Evolutionary conservation across 306 rosid genomes (phyloP), one percentile per base, ranked within the genome.

Genomic region (Cicer chorassanicum): DNA sequence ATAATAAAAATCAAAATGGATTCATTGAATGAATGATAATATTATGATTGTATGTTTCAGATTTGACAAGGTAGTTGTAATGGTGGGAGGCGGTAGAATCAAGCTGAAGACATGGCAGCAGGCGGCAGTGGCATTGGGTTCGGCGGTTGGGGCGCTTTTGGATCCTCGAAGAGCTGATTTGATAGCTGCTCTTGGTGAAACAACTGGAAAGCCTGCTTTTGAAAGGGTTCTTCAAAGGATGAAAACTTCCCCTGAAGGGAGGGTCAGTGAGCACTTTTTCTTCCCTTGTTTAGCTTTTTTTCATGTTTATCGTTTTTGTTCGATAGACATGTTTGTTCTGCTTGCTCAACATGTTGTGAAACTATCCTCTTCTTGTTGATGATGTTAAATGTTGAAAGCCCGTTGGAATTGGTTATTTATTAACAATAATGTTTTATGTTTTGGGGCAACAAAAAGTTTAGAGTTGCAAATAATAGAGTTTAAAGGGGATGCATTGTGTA

Each of bases 131-230:
- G 97, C 90, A 0, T 46, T 94, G 39, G 96, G 98, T n/a, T 94
- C 97, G 0, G 97, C 97, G 0, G 92, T 87, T n/a, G 99, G 99
- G 0, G 96, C 99, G 1, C 80, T 94, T 86, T 80, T 94, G 42
- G 87, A 92, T 83, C 97, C 99, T 0, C 90, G 97, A 44, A 87
- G 99, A 84, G 99, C 97, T 0, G 97, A 94, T 82, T 81, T 94
- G 63, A 88, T 92, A 51, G 99, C 99, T 6, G 97, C 99, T 74
- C 92, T 91, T 39, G 99, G 97, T 34, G 97, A 92, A 82, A 94
- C 97, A 2, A 94, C 99, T 3, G 97, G 97, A 74, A 90, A 85
- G 75, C 95, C 95, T 42, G 93, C 99, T 50, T 94, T 92, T 71
- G 89, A 90, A 84, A 92, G 89, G 49, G 93, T 94, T 55, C 93